Percentiles rank a stretch among this genome's conserved stretches.
These are phyloP conservation scores for Cyanodermella asteris DNA, from an alignment of 2,329 filamentous ascomycete species.

Conservation along the genomic window DNA sequence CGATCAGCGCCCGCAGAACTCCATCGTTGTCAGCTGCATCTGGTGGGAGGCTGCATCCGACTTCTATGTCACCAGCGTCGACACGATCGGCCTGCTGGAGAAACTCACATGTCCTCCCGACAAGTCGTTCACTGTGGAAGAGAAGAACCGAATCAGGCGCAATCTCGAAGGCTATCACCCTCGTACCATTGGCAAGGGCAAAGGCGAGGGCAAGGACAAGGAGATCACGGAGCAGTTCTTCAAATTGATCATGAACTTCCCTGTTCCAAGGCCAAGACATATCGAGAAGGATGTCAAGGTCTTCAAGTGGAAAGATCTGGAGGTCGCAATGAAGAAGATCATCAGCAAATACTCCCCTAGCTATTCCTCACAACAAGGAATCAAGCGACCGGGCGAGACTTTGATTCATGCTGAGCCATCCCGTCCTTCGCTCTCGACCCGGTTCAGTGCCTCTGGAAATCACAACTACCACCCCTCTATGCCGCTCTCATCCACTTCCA, in stretches of 20 bases:
- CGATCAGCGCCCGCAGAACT: slow-evolving; percentile 60
- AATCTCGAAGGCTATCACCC: slow-evolving; percentile 91
- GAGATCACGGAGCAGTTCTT: slow-evolving; percentile 90
- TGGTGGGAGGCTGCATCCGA: slow-evolving; percentile 84
- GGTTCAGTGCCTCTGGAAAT: too few relatives aligned
- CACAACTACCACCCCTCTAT: too few relatives aligned
- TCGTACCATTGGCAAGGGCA: slow-evolving; percentile 75
- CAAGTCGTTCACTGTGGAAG: slow-evolving; percentile 76
- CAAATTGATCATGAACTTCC: slow-evolving; percentile 97
- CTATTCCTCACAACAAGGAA: too few relatives aligned
- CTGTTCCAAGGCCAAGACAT: slow-evolving; percentile 82
- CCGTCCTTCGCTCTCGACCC: too few relatives aligned
- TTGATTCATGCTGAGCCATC: too few relatives aligned
- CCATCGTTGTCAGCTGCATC: slow-evolving; percentile 92
- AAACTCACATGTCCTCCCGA: slow-evolving; percentile 75
- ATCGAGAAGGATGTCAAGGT: slow-evolving; percentile 99
- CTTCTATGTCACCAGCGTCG: slow-evolving; percentile 87
- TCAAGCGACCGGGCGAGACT: too few relatives aligned
- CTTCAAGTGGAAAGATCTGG: slow-evolving; percentile 84
- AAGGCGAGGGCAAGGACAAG: too few relatives aligned
- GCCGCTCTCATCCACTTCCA: too few relatives aligned
- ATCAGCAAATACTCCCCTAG: slow-evolving; percentile 98
- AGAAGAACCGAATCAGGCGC: slow-evolving; percentile 92
- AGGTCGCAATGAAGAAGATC: slow-evolving; percentile 82
- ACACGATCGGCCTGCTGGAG: slow-evolving; percentile 88